Conservation (phyloP, 1,284 basidiomycete species). For the Volvariella surrecta region DNA sequence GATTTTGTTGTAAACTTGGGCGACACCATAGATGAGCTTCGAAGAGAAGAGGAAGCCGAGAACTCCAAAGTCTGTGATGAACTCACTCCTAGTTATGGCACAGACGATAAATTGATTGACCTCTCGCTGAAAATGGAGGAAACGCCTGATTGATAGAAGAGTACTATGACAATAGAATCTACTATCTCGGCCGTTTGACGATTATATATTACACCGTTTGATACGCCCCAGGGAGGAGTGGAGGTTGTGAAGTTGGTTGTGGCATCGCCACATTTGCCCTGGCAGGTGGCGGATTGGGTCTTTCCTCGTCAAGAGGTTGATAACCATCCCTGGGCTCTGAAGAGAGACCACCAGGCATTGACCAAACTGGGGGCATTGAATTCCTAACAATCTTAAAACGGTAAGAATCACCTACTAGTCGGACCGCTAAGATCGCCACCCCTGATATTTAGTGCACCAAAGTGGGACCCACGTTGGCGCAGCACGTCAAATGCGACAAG, state of each 20-base stretch:
- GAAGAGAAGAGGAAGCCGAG: no score
- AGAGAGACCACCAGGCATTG: constrained; percentile 78
- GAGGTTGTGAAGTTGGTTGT: constrained; percentile 14
- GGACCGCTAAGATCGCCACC: constrained; percentile 49
- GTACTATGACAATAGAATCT: no score
- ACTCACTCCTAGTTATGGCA: no score
- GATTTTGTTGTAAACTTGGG: no score
- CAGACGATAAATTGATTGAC: no score
- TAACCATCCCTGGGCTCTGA: constrained; percentile 55
- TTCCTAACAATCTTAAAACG: constrained; percentile 4
- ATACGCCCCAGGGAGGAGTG: constrained; percentile 36
- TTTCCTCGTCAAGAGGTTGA: constrained; percentile 64
- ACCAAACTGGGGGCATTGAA: constrained; percentile 50
- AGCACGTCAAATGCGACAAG: constrained; percentile 46
- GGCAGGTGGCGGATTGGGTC: constrained; percentile 16
- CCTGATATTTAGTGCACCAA: constrained; percentile 47
- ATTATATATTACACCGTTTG: constrained; percentile 21
- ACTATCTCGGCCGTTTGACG: no score
- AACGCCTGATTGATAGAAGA: no score
- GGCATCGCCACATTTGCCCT: constrained; percentile 12
- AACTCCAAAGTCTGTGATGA: no score
- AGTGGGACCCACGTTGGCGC: constrained; percentile 55
- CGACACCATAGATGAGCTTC: no score
- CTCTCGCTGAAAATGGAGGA: no score
- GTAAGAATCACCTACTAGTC: constrained; percentile 37